Base-by-base conservation (phyloP, 345 rosid species). In the Turnera subulata region DNA sequence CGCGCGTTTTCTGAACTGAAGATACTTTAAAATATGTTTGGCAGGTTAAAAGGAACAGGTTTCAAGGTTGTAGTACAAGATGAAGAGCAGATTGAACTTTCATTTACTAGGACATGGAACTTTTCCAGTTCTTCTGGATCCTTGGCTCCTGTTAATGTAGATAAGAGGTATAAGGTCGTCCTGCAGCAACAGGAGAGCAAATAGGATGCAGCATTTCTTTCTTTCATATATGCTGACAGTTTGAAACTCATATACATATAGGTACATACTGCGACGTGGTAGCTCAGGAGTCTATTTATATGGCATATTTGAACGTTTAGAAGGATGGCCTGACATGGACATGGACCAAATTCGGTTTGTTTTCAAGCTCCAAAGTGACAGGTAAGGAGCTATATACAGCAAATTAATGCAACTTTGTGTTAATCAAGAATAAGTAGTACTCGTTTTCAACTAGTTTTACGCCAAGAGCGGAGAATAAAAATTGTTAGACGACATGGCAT, bases 271-370 rank as follows among this genome's bases (percentile, higher is more conserved):
- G 60, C 73, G 80, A 53, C 79, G 85, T 19, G 96, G 85, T 19
- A 24, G 60, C 53, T 65, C 93, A 0, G 96, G 97, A n/a, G 19
- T 87, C n/a, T 85, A 90, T 56, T 58, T 73, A 32, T 90, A 90
- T 19, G 80, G 82, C 59, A 74, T 90, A 19, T 55, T 90, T 33
- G 89, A 90, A 64, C 79, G 93, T 10, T 61, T 69, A 40, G 68
- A 69, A 39, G 91, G 85, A 40, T 90, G 85, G 88, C 97, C 91
- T 2, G 84, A 79, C 35, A 82, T 84, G 19, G 78, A 83, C 65
- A 85, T 90, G 84, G 84, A 80, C 67, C 97, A 90, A 66, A 80
- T 80, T 18, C 78, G 97, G 58, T 70, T 82, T 13, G 97, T 78
- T 59, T 82, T 83, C 77, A 90, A 77, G 78, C 96, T 82, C 53